Base-by-base conservation (phyloP, 2,329 filamentous ascomycete species). In the Sclerotinia trifoliorum region DNA sequence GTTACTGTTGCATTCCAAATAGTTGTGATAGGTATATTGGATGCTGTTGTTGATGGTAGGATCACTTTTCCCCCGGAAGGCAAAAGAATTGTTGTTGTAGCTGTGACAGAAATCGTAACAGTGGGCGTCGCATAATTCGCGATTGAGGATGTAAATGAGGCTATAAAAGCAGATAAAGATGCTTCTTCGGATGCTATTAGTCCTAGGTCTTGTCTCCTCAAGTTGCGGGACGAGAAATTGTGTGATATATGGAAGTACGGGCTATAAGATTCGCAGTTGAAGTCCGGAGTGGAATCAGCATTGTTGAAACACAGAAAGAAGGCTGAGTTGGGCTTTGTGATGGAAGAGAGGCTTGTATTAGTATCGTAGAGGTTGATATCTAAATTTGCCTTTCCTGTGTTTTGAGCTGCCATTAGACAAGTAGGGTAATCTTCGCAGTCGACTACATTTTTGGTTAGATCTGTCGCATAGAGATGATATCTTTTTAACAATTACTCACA, bases 221-320 rank as follows among this genome's bases (percentile, higher is more conserved):
- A 29, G 26, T 55, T 35, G 4, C 2, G 19, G 32, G 8, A 19
- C 3, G 29, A n/a, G 17, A 21, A 29, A 11, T 19, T 55, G 19
- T 19, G 52, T 55, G 44, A 60, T 24, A 60, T 44, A 5, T 42
- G 42, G 19, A 60, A 60, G 42, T 48, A 60, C 15, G 57, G 57
- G 11, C 57, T 60, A 4, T 29, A 60, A 60, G 57, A 60, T 7
- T 60, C 24, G 57, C 57, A 60, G 26, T 3, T 21, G 42, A 60
- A 60, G 42, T 15, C 5, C 29, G 5, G 26, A n/a, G 52, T 32
- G 8, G 10, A 26, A 17, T 32, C n/a, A 35, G 29, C 5, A 55
- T 29, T 44, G 24, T n/a, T 32, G 19, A 60, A 60, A 32, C 57
- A 60, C 2, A 60, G 26, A 32, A 60, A 60, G 42, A 60, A 60